phyloP scores from a whole-genome alignment of 768 basidiomycete genomes.

The Gloeostereum incarnatum region DNA sequence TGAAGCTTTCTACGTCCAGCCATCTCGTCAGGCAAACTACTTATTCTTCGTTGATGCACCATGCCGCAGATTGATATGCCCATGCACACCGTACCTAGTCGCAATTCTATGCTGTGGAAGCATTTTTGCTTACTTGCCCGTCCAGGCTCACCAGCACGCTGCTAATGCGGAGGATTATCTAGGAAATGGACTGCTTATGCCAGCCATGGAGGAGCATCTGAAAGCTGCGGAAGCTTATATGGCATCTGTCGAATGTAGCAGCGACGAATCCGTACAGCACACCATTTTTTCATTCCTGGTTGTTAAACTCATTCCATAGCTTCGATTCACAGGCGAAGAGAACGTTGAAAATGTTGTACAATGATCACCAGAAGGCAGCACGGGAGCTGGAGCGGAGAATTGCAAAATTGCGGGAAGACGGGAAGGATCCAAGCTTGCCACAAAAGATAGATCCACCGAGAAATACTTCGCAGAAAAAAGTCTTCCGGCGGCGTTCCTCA shows the following conservation, averaged over 20 bases:
- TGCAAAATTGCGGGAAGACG: slow-evolving; percentile 62
- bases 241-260: slow-evolving; percentile 63
- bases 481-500: too few species aligned
- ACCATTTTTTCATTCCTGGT: slow-evolving; percentile 6
- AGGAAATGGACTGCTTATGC: slow-evolving; percentile 57
- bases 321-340: slow-evolving; percentile 54
- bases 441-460: slow-evolving; percentile 41
- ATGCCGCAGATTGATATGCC: slow-evolving; percentile 34
- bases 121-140: not conserved
- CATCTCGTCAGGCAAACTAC: too few species aligned
- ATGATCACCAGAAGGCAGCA: slow-evolving; percentile 61
- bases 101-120: not conserved
- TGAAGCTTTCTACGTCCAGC: too few species aligned
- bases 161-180: slow-evolving; percentile 70
- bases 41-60: too few species aligned
- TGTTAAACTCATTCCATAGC: slow-evolving; percentile 5
- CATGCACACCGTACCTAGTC: slow-evolving; percentile 37
- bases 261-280: slow-evolving; percentile 56
- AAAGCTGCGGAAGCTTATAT: slow-evolving; percentile 72
- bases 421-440: slow-evolving; percentile 66
- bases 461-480: too few species aligned
- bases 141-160: slow-evolving; percentile 75
- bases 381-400: slow-evolving; percentile 69
- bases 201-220: slow-evolving; percentile 63
- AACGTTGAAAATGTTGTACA: slow-evolving; percentile 66